These are phyloP conservation scores for Lipomyces anomalus DNA, from an alignment of 805 yeast species.

Conservation along the genomic window DNA sequence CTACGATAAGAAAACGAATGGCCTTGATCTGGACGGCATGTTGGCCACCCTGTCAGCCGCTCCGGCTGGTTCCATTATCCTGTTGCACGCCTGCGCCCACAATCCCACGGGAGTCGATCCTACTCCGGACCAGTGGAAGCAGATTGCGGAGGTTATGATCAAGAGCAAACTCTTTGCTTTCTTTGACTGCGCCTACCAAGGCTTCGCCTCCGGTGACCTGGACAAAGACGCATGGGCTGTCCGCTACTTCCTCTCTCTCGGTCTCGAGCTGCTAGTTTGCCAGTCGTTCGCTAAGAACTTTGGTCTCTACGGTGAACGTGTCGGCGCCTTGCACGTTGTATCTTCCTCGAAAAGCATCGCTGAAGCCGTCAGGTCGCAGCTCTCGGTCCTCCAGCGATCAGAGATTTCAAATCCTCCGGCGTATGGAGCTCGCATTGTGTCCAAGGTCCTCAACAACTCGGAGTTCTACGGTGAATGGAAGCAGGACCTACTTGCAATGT, in stretches of 20 bases:
- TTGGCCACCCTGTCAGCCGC: conserved; percentile 58
- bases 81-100: conserved; percentile 94
- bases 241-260: conserved; percentile 45
- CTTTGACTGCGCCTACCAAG: conserved; percentile 95
- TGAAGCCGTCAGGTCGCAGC: conserved; percentile 64
- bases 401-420: conserved; percentile 94
- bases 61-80: conserved; percentile 67
- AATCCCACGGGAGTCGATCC: conserved; percentile 98
- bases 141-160: conserved; percentile 54
- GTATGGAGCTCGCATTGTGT: conserved; percentile 88
- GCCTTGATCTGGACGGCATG: conserved; percentile 67
- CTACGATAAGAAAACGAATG: conserved; percentile 69
- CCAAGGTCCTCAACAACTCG: conserved; percentile 63
- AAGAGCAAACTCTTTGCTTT: conserved; percentile 58
- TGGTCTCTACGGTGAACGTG: conserved; percentile 97
- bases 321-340: conserved; percentile 83
- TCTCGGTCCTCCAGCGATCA: conserved; percentile 68
- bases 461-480: conserved; percentile 74
- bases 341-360: conserved; percentile 40
- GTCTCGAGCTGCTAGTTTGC: conserved; percentile 65
- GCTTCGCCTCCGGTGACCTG: conserved; percentile 87
- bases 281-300: conserved; percentile 96
- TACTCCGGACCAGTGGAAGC: conserved; percentile 69
- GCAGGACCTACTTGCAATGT: conserved; percentile 77
- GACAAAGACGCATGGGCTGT: conserved; percentile 80